Evolutionary conservation across 352 stramenopile genomes (phyloP).

Genomic region (Globisporangium spiculum): DNA sequence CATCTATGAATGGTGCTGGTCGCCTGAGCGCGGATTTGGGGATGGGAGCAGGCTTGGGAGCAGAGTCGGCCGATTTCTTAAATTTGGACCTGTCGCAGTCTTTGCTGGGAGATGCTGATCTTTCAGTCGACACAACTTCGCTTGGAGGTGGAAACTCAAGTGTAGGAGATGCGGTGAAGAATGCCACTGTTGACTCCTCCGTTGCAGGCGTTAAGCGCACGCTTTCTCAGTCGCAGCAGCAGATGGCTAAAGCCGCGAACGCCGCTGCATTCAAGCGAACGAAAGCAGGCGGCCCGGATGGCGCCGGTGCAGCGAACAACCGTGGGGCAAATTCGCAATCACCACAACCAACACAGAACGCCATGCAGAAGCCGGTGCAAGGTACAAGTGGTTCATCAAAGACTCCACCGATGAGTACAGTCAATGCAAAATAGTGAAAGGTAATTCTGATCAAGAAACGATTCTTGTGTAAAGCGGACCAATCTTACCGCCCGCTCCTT

Average conservation of each 20-base stretch:
- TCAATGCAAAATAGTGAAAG: constrained; percentile 81
- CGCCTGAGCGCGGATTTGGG: constrained; percentile 59
- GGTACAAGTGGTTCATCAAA: constrained; percentile 72
- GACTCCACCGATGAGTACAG: constrained; percentile 84
- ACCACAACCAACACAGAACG: constrained; percentile 45
- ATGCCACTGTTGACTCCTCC: constrained; percentile 21
- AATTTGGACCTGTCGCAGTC: constrained; percentile 76
- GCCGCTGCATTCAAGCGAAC: constrained; percentile 79
- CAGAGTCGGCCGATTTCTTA: constrained; percentile 76
- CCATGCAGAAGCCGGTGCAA: constrained; percentile 72
- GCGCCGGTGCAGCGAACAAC: constrained; percentile 15
- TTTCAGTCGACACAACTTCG: constrained; percentile 43
- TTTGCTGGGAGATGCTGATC: constrained; percentile 61
- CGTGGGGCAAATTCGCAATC: constrained; percentile 43
- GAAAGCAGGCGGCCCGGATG: constrained; percentile 48
- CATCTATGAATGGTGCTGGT: constrained; percentile 31
- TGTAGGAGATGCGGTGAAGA: constrained; percentile 32
- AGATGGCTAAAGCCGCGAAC: constrained; percentile 79
- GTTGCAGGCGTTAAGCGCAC: constrained; percentile 59
- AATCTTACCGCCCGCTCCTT: constrained; percentile 6
- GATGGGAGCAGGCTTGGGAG: constrained; percentile 35
- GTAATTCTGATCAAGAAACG: constrained; percentile 22
- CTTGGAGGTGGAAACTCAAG: constrained; percentile 24
- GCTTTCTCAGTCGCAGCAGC: constrained; percentile 76
- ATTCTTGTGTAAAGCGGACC: constrained; percentile 18